Evolutionary conservation across 208 protist genomes (phyloP), one percentile per base, ranked within the genome.

Genomic region (Trypanosoma caninum): DNA sequence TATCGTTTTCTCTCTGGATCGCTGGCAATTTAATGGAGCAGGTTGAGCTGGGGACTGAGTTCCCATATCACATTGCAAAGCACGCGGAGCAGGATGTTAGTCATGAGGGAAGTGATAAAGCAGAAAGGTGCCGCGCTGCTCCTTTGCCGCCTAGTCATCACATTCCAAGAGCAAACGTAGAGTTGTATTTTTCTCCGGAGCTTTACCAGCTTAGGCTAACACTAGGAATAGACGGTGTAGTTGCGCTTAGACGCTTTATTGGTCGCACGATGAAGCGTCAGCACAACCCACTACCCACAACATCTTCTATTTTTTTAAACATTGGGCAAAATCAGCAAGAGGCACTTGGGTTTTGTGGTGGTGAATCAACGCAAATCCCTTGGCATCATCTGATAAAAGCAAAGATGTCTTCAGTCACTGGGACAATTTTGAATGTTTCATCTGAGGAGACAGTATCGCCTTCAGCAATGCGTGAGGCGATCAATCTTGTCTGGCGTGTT

Each of bases 181-280:
- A 94, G 56, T 74, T 94, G 25, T 94, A 94, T 67, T 94, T 94
- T 50, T 94, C 84, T 1, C 60, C 84, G 0, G 84, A 94, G 38
- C 62, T 94, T 18, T 91, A 87, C 55, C 68, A 87, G 46, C 63
- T 91, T 31, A 58, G 86, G 22, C 67, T 83, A 23, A 59, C 70
- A 0, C 38, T 91, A 48, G 87, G 87, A 35, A 57, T 64, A 9
- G 68, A 76, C 50, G 87, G 87, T 25, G 54, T 94, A n/a, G 47
- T 66, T 18, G 51, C 63, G 30, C 72, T 94, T 7, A 81, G 87
- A 6, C 74, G 65, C 14, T 94, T 91, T 65, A 82, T 91, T 66
- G 87, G 87, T 18, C 65, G 61, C 3, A 53, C 58, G 11, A 94
- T 94, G 82, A 80, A 73, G 75, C 59, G 60, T 33, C 87, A 94